Base-by-base conservation (phyloP, 2,329 filamentous ascomycete genomes). In the Talaromyces sp. region DNA sequence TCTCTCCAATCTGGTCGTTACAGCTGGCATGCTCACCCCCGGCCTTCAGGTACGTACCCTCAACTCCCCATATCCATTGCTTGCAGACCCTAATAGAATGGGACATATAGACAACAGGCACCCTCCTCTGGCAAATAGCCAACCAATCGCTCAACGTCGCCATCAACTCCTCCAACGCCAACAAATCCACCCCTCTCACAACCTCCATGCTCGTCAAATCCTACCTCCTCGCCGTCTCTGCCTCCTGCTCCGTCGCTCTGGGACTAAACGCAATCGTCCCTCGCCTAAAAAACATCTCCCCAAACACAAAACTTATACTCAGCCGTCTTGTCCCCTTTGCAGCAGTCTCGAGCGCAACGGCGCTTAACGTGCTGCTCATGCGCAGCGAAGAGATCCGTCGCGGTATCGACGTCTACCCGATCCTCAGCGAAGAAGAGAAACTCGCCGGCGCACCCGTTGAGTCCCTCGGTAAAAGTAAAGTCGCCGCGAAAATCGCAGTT, bases 131-230 rank as follows among this genome's bases (percentile, higher is more conserved):
- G 95, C 95, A 99, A 81, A 87, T 97, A 65, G 87, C 91, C 70
- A 99, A 99, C 80, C 95, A 99, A 82, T 97, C 93, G 13, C 89
- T 99, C 72, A 99, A 99, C 77, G 95, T 99, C 33, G 94, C 92
- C 70, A 94, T 99, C 84, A 99, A 99, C 85, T 93, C 88, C 76
- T 91, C 94, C 75, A 99, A 99, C 78, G 92, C 94, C 68, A 99
- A 99, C 85, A 99, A 99, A 79, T 97, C 93, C 45, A 93, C 92
- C 3, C 92, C 94, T 1, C 85, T 98, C 68, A 90, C 91, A 22
- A 90, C 87, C 66, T 86, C 87, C 24, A 91, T 92, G 70, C 88
- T 99, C 68, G 86, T 89, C 67, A 89, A 97, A 79, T 97, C 93
- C 60, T 99, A 98, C 83, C 86, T 90, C 75, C 85, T 97, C 67